phyloP scores from a whole-genome alignment of 2,329 filamentous ascomycete species.

The Fusarium sp. region DNA sequence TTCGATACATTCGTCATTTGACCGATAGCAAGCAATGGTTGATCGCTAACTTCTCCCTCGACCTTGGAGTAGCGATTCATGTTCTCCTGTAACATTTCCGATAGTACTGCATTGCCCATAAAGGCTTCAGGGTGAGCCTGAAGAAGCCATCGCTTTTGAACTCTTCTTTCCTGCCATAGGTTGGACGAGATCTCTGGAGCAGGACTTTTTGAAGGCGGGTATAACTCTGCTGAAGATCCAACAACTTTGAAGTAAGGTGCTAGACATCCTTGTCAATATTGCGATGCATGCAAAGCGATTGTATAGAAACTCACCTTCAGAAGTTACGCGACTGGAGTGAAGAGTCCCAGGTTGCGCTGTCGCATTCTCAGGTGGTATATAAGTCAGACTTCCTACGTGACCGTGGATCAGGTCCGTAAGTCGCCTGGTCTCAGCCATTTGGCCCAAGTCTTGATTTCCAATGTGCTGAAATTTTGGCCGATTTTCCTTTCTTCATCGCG shows the following conservation, averaged over 20 bases:
- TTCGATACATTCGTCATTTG: conserved; percentile 57
- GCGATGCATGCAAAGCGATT: background rate
- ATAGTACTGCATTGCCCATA: conserved; percentile 48
- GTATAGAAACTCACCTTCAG: conserved; percentile 38
- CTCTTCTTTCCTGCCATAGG: conserved; percentile 44
- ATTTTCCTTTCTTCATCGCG: conserved; percentile 49
- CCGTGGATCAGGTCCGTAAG: conserved; percentile 47
- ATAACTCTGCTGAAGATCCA: conserved; percentile 48
- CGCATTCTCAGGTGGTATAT: conserved; percentile 40
- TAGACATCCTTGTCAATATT: conserved; percentile 19
- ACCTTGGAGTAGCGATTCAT: conserved; percentile 43
- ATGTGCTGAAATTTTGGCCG: conserved; percentile 37
- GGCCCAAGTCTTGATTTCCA: conserved; percentile 45
- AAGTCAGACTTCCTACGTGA: conserved; percentile 47
- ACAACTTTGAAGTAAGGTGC: conserved; percentile 46
- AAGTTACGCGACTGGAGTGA: conserved; percentile 45
- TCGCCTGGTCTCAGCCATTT: conserved; percentile 51
- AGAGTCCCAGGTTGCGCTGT: conserved; percentile 41
- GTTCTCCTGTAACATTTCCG: conserved; percentile 50
- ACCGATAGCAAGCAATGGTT: conserved; percentile 63
- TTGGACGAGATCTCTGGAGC: conserved; percentile 38
- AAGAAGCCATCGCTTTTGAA: conserved; percentile 60
- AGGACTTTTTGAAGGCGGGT: conserved; percentile 45
- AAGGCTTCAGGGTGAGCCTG: conserved; percentile 61
- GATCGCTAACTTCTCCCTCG: conserved; percentile 37